A percentile compares a stretch with the other conserved stretches of the same genome.
Conservation (phyloP, 352 stramenopile species). For the Globisporangium echinulatum region DNA sequence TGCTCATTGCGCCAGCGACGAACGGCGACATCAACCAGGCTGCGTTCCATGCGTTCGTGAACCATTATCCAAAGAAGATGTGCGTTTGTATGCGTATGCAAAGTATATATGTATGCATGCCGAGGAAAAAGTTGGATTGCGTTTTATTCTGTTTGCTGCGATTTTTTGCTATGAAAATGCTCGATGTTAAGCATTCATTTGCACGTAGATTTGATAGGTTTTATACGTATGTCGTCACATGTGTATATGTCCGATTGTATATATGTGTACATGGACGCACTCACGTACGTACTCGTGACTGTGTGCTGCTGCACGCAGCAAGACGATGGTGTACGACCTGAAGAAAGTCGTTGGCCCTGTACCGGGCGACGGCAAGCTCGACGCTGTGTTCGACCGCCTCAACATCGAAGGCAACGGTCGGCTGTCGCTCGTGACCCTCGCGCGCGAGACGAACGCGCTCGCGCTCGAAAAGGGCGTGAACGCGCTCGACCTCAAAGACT, state of each 20-base stretch:
- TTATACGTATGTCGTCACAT: too few species aligned
- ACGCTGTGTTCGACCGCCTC: constrained; percentile 59
- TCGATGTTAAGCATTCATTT: too few species aligned
- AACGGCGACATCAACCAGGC: constrained; percentile 61
- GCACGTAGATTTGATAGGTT: too few species aligned
- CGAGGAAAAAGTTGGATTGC: too few species aligned
- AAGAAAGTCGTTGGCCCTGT: constrained; percentile 57
- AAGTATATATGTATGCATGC: too few species aligned
- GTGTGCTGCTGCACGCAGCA: constrained; percentile 13
- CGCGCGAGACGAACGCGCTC: constrained; percentile 45
- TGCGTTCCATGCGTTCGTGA: constrained; percentile 71
- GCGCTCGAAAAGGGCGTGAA: constrained; percentile 46
- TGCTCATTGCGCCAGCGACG: constrained; percentile 52
- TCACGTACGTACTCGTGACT: too few species aligned
- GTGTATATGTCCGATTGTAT: too few species aligned
- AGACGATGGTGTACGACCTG: constrained; percentile 57
- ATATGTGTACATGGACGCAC: too few species aligned
- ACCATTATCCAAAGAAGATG: constrained; percentile 79
- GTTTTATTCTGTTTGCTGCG: too few species aligned
- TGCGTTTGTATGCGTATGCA: constrained; percentile 16
- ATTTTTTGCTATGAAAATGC: too few species aligned
- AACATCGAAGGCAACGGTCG: constrained; percentile 72
- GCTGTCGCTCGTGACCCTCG: constrained; percentile 52
- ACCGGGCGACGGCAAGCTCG: constrained; percentile 25
- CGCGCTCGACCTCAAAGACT: constrained; percentile 58